Conservation (phyloP, 768 basidiomycete species). For the Mycena vitilis region DNA sequence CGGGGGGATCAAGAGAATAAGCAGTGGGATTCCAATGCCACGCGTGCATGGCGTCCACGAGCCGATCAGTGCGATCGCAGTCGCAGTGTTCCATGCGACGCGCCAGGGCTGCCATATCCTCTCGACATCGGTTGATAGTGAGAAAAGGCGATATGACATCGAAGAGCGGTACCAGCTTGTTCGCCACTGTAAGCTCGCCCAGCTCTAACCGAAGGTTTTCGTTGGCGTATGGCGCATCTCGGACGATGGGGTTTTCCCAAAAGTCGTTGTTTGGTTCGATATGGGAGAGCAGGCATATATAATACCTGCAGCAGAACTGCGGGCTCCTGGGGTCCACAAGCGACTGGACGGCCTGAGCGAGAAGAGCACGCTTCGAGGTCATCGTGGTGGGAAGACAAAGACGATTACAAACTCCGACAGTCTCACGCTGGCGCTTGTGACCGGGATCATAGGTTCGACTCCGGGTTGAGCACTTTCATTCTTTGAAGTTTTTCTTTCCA, state of each 20-base stretch:
- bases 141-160: slow-evolving; percentile 21
- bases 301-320: slow-evolving; percentile 30
- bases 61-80: slow-evolving; percentile 28
- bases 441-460: too few species aligned
- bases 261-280: slow-evolving; percentile 7
- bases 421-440: too few species aligned
- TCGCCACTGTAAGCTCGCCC: background rate
- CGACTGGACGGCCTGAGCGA: slow-evolving; percentile 26
- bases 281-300: slow-evolving; percentile 26
- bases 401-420: too few species aligned
- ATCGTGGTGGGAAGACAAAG: background rate
- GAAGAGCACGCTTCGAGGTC: slow-evolving; percentile 11
- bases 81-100: slow-evolving; percentile 28
- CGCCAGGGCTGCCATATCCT: slow-evolving; percentile 25
- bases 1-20: slow-evolving; percentile 19
- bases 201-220: slow-evolving; percentile 13
- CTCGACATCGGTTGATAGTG: slow-evolving; percentile 22
- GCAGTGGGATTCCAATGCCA: slow-evolving; percentile 24
- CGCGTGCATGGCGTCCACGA: slow-evolving; percentile 28
- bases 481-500: too few species aligned
- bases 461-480: too few species aligned
- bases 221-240: slow-evolving; percentile 23
- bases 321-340: slow-evolving; percentile 21
- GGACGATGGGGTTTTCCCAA: slow-evolving; percentile 29
- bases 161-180: slow-evolving; percentile 16